Base-by-base conservation (phyloP, 2,329 filamentous ascomycete species). In the Botrytis cinerea region DNA sequence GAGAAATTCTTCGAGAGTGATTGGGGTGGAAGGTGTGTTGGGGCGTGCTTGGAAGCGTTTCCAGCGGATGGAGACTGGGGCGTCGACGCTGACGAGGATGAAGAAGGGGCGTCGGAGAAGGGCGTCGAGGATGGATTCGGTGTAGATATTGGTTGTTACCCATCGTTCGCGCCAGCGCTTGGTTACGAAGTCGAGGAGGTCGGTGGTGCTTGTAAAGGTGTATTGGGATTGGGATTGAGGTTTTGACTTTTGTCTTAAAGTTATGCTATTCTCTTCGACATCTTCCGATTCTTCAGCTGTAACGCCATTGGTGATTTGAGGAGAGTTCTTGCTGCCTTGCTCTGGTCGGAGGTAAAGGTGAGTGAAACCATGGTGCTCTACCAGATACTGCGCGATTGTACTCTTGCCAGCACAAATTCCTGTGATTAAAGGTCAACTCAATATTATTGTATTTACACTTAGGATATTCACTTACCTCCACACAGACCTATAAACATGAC, bases 401-500 rank as follows among this genome's bases (percentile, higher is more conserved):
- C 90, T 91, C 85, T 98, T 98, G 80, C 96, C 96, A 67, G 95
- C 91, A 84, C 95, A 98, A 79, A 98, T 95, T 80, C 93, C 95
- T 96, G 59, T 59, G 25, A 38, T 18, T 45, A n/a, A 64, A 72
- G 8, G 54, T 54, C 6, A 71, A 51, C 70, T 51, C 38, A 10
- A 35, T 38, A 38, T 40, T 22, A 32, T 43, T 57, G 1, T 48
- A 16, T 38, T 32, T 25, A 40, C 18, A 22, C 14, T 25, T 40
- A 40, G n/a, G 64, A 66, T 63, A 71, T 66, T 73, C 74, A 71
- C 62, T 73, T 73, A 92, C 91, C 90, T 80, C 91, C 91, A 79
- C 92, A 94, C 74, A 95, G 87, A 72, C 92, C 92, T 75, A 94
- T 92, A 59, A 95, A 86, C 92, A 95, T 94, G 40, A 7, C 59